These are phyloP conservation scores for Citrus cavaleriei DNA, from an alignment of 345 rosid genomes.

Conservation along the genomic window DNA sequence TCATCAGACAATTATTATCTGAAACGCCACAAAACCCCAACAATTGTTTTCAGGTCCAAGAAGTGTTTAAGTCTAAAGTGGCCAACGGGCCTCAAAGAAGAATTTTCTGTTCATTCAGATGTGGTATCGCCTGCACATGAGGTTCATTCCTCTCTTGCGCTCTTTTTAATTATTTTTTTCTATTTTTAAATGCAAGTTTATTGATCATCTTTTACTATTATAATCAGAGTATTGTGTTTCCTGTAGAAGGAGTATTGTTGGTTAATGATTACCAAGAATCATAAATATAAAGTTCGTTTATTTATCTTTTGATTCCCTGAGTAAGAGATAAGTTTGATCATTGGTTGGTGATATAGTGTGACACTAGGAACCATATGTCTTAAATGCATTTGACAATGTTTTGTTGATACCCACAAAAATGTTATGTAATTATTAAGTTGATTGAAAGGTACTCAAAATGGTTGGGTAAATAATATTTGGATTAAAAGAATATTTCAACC, in stretches of 20 bases:
- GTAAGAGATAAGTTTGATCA: background rate
- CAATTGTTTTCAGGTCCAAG: slow-evolving; percentile 52
- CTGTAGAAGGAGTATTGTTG: background rate
- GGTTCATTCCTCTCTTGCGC: slow-evolving; percentile 28
- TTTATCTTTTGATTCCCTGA: background rate
- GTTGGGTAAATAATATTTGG: background rate
- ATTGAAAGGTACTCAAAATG: background rate
- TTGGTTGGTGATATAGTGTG: background rate
- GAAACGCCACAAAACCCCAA: background rate
- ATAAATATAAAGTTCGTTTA: background rate
- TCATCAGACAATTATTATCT: slow-evolving; percentile 4
- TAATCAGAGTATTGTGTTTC: background rate
- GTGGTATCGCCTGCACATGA: slow-evolving; percentile 28
- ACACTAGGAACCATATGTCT: background rate
- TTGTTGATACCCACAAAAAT: background rate
- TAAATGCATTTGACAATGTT: background rate
- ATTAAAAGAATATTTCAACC: background rate
- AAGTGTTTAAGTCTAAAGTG: slow-evolving; percentile 65
- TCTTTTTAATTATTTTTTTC: background rate
- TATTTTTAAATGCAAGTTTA: background rate
- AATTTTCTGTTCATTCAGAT: slow-evolving; percentile 68
- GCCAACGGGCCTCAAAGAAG: slow-evolving; percentile 66
- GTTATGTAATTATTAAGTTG: background rate
- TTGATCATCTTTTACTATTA: background rate
- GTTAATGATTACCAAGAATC: background rate